phyloP scores from a whole-genome alignment of 805 yeast genomes.

The Blastobotrys peoriensis region DNA sequence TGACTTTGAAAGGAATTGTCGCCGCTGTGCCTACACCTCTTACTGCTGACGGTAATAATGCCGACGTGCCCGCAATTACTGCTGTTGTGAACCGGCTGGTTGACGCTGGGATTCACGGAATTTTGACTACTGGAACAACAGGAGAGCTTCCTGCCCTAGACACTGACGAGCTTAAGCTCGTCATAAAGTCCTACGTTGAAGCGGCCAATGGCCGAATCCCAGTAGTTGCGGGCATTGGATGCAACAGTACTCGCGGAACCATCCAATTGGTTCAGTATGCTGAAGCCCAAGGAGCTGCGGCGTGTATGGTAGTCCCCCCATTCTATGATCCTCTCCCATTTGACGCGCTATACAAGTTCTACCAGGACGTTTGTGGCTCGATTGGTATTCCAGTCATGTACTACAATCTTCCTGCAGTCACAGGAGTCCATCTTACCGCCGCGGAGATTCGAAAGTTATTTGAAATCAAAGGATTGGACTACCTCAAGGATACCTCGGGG shows the following conservation, averaged over 20 bases:
- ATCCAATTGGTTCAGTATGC: constrained; percentile 4
- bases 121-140: constrained; percentile 5
- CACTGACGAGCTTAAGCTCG: constrained; percentile 3
- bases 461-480: constrained; percentile 6
- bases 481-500: constrained; percentile 6
- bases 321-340: constrained; percentile 6
- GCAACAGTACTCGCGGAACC: constrained; percentile 6
- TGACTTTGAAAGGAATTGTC: constrained; percentile 5
- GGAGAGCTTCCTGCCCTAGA: constrained; percentile 6
- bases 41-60: neutral
- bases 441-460: constrained; percentile 2
- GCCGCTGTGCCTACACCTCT: constrained; percentile 8
- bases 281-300: constrained; percentile 3
- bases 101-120: constrained; percentile 6
- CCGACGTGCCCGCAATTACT: neutral
- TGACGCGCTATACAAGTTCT: constrained; percentile 7
- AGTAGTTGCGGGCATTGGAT: constrained; percentile 3
- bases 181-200: constrained; percentile 3
- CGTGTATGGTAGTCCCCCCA: constrained; percentile 7
- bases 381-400: constrained; percentile 7
- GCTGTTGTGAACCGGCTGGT: constrained; percentile 3
- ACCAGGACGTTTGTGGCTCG: constrained; percentile 5
- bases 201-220: constrained; percentile 4
- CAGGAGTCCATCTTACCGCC: constrained; percentile 6
- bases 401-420: constrained; percentile 6